Base-by-base conservation (phyloP, 2,329 filamentous ascomycete genomes). In the Fusarium agapanthi region DNA sequence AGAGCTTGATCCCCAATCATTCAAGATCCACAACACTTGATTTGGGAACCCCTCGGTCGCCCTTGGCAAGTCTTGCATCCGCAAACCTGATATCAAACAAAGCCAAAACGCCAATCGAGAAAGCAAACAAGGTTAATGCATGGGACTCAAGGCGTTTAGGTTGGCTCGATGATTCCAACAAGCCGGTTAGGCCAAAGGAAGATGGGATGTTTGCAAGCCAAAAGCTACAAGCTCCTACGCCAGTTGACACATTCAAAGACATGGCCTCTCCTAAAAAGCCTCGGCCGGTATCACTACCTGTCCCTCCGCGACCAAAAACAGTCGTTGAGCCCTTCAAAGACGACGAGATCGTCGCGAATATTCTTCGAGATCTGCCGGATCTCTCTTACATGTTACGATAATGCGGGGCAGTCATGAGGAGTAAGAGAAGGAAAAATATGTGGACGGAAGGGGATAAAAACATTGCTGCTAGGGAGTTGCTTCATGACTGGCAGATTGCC, bases 331-430 rank as follows among this genome's bases (percentile, higher is more conserved):
- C 51, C 26, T 61, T 69, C 14, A 71, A 80, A 38, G 79, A 83
- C 24, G 80, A 82, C 20, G 75, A 79, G 24, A 71, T 80, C 22
- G 77, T 83, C 55, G 75, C 77, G 20, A 74, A 69, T 37, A 81
- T 86, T 55, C 67, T 86, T 38, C 75, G 76, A 53, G 78, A 77
- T 56, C 76, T 86, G 26, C 84, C 84, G 7, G 83, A 86, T 75
- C 75, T 86, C 43, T 83, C 84, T 26, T 86, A 86, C 62, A 86
- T 86, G 84, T 72, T 86, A 69, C 79, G 79, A 72, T 86, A 67
- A 76, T 50, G 63, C 41, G 53, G 71, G 57, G 51, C 22, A 48
- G 41, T 55, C 26, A 59, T 63, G 56, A 74, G 53, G 53, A 70
- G 64, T 45, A 61, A 61, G 57, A 54, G 56, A 55, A 43, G 61